Conservation (phyloP, 176 grass and related monocot species). For the Metroxylon sagu region DNA sequence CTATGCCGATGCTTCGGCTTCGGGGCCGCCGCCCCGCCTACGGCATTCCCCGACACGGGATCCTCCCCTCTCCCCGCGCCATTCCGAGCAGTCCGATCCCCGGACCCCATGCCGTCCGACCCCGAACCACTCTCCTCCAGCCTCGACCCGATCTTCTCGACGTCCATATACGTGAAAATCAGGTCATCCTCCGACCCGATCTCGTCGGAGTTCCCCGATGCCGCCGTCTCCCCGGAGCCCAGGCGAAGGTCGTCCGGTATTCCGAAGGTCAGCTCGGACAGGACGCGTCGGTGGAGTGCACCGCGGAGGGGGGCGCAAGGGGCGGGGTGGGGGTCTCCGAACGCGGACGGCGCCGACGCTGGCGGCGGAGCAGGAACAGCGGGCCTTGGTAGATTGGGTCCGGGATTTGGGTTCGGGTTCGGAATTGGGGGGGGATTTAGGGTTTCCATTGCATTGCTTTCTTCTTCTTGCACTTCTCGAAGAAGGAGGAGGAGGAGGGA, state of each 20-base stretch:
- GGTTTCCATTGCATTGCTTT: too few species aligned
- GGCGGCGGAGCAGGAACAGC: too few species aligned
- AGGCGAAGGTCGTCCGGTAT: slow-evolving; percentile 67
- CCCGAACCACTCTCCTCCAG: slow-evolving; percentile 34
- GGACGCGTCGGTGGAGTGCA: slow-evolving; percentile 74
- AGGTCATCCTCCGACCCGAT: slow-evolving; percentile 95
- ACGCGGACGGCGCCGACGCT: too few species aligned
- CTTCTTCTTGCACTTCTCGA: too few species aligned
- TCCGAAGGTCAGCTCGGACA: slow-evolving; percentile 90
- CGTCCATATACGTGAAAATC: slow-evolving; percentile 93
- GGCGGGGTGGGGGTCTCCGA: too few species aligned
- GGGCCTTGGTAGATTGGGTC: too few species aligned
- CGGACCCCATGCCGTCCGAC: slow-evolving; percentile 16
- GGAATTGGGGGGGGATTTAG: too few species aligned
- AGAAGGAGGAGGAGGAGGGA: too few species aligned
- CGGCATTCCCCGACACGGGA: slow-evolving; percentile 1
- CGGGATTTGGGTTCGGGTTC: too few species aligned
- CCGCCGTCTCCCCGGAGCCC: slow-evolving; percentile 26
- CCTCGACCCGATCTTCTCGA: slow-evolving; percentile 74
- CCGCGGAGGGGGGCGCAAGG: slow-evolving; percentile 24
- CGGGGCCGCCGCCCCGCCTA: background rate
- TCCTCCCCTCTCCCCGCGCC: slow-evolving; percentile 23
- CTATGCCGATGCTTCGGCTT: slow-evolving; percentile 89
- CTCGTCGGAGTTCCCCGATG: slow-evolving; percentile 49
- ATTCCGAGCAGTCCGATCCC: slow-evolving; percentile 49